Percentiles rank a stretch among this genome's conserved stretches.
Evolutionary conservation across 306 rosid species (phyloP).

Genomic region (Dryas drummondii): DNA sequence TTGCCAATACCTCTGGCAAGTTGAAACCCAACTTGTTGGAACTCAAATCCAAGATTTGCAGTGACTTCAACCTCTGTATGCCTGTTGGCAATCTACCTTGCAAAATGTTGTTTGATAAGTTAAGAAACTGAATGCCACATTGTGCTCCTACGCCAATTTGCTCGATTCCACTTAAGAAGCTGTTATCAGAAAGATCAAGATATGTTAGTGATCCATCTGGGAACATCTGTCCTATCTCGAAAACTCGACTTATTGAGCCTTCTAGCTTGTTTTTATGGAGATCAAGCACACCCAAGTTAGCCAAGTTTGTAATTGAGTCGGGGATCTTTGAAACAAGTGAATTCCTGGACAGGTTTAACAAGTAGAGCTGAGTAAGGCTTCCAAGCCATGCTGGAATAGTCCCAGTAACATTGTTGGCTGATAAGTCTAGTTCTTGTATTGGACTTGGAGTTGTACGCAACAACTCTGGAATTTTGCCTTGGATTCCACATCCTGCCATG

Average conservation of each 20-base stretch:
- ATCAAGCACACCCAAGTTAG: slow-evolving; percentile 50
- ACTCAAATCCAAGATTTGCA: slow-evolving; percentile 62
- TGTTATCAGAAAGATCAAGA: slow-evolving; percentile 64
- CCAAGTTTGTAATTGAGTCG: slow-evolving; percentile 43
- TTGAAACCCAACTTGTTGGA: slow-evolving; percentile 42
- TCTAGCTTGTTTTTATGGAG: slow-evolving; percentile 67
- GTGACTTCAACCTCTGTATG: slow-evolving; percentile 38
- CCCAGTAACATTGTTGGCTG: slow-evolving; percentile 57
- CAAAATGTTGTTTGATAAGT: slow-evolving; percentile 57
- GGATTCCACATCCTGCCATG: slow-evolving; percentile 62
- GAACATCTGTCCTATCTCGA: slow-evolving; percentile 27
- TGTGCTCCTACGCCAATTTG: slow-evolving; percentile 40
- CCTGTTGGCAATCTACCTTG: slow-evolving; percentile 47
- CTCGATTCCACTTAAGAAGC: slow-evolving; percentile 53
- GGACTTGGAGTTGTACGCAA: slow-evolving; percentile 32
- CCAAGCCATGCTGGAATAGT: slow-evolving; percentile 64
- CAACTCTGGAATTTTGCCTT: slow-evolving; percentile 47
- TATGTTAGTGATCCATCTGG: slow-evolving; percentile 42
- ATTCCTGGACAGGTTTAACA: slow-evolving; percentile 63
- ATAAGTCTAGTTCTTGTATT: slow-evolving; percentile 66
- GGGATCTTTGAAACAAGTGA: slow-evolving; percentile 56
- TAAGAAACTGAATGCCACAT: slow-evolving; percentile 45
- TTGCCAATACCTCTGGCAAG: slow-evolving; percentile 51
- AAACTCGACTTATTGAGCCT: slow-evolving; percentile 44
- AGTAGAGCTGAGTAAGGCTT: slow-evolving; percentile 45